A percentile compares a stretch with the other conserved stretches of the same genome.
These are phyloP conservation scores for Cymbopogon citratus DNA, from an alignment of 176 grass and related monocot species.

Conservation along the genomic window DNA sequence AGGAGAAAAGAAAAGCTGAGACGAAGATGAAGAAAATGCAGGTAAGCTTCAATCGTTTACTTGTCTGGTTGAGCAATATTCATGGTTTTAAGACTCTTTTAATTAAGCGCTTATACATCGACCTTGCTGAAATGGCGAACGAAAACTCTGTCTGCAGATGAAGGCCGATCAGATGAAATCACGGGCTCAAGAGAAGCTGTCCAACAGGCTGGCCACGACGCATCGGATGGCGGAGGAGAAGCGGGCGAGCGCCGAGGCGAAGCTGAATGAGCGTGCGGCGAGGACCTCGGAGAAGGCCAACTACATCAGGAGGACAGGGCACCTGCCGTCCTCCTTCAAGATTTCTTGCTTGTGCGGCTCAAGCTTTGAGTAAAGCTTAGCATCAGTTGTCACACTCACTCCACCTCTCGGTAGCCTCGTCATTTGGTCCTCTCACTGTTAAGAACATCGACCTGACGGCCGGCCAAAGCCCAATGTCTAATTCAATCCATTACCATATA, in stretches of 20 bases:
- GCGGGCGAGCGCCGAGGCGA: conserved; percentile 56
- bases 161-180: conserved; percentile 81
- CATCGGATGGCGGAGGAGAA: conserved; percentile 70
- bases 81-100: neutral
- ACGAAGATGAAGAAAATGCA: conserved; percentile 80
- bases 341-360: conserved; percentile 75
- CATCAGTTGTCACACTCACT: neutral
- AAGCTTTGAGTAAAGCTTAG: neutral
- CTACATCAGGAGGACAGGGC: conserved; percentile 80
- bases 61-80: neutral
- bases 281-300: conserved; percentile 69
- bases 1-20: conserved; percentile 83
- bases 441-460: neutral
- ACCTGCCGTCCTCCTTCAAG: conserved; percentile 78
- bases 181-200: conserved; percentile 68
- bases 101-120: too few species aligned
- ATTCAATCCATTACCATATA: neutral
- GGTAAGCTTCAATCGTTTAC: conserved; percentile 20
- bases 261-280: conserved; percentile 59
- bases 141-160: conserved; percentile 27
- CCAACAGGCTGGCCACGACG: conserved; percentile 49
- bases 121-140: neutral
- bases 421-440: neutral
- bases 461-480: neutral
- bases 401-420: neutral